These are phyloP conservation scores for Kodamaea fungicola DNA, from an alignment of 1,139 yeast species.

Conservation along the genomic window DNA sequence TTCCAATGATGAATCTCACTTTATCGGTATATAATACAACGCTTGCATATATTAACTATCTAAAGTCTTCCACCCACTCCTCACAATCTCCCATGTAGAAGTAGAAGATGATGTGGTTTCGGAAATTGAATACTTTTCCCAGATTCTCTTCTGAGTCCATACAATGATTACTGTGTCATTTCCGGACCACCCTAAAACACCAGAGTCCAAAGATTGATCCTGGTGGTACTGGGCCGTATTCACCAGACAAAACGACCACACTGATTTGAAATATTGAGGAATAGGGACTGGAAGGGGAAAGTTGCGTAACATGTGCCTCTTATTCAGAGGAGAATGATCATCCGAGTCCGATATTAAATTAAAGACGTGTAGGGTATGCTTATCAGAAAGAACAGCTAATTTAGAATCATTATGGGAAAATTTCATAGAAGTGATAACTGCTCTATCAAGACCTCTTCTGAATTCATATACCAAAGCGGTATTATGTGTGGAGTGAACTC, in stretches of 20 bases:
- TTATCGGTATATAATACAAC: not conserved
- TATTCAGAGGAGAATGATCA: constrained; percentile 31
- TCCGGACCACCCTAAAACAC: constrained; percentile 77
- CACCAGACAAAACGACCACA: constrained; percentile 87
- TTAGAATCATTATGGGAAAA: constrained; percentile 74
- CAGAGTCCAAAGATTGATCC: constrained; percentile 44
- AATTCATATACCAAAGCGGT: constrained; percentile 79
- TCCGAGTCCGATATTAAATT: constrained; percentile 32
- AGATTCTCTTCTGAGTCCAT: constrained; percentile 69
- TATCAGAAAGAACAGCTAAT: constrained; percentile 84
- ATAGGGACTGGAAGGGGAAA: constrained; percentile 59
- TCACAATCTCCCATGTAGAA: constrained; percentile 53
- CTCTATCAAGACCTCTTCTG: constrained; percentile 84
- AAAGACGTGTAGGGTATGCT: constrained; percentile 82
- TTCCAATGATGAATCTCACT: too few species aligned
- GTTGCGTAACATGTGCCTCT: constrained; percentile 65
- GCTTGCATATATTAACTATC: constrained; percentile 16
- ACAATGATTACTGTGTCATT: constrained; percentile 63
- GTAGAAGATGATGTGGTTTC: constrained; percentile 24
- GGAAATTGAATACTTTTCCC: constrained; percentile 81
- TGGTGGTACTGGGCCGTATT: constrained; percentile 51
- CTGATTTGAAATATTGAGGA: constrained; percentile 76
- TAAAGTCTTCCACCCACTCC: constrained; percentile 78
- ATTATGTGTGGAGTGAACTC: constrained; percentile 72
- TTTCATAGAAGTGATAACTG: constrained; percentile 75